Evolutionary conservation across 176 grass and related monocot genomes (phyloP).

Genomic region (Oryza rufipogon): DNA sequence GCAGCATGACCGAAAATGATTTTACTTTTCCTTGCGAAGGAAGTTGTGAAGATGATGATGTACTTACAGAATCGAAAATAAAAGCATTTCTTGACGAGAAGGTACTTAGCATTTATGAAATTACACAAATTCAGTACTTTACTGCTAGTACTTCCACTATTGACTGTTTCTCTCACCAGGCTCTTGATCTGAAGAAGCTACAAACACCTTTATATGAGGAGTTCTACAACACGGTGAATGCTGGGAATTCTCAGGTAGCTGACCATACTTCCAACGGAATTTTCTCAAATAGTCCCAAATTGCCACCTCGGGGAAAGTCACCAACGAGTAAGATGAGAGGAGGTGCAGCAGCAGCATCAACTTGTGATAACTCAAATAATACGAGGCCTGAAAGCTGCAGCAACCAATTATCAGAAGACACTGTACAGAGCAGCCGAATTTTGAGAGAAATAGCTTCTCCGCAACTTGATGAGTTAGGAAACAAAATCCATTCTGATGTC

Average conservation of each 20-base stretch:
- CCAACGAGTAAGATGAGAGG: constrained; percentile 64
- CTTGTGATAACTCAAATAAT: constrained; percentile 57
- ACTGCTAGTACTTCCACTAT: constrained; percentile 29
- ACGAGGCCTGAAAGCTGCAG: constrained; percentile 63
- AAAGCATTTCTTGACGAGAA: constrained; percentile 96
- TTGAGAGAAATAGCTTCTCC: constrained; percentile 88
- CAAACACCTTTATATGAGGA: constrained; percentile 97
- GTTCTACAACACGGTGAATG: constrained; percentile 85
- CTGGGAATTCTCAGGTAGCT: constrained; percentile 53
- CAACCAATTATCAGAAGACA: constrained; percentile 58
- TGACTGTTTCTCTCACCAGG: constrained; percentile 50
- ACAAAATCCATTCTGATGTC: constrained; percentile 52
- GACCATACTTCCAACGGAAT: constrained; percentile 68
- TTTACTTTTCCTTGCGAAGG: constrained; percentile 70
- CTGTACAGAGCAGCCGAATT: constrained; percentile 56
- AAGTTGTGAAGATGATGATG: constrained; percentile 81
- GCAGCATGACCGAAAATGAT: constrained; percentile 51
- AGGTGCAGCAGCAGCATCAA: constrained; percentile 39
- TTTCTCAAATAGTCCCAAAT: constrained; percentile 56
- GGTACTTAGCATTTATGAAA: constrained; percentile 53
- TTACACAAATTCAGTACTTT: constrained; percentile 19
- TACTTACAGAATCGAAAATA: constrained; percentile 90
- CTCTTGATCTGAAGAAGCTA: constrained; percentile 97
- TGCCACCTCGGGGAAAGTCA: constrained; percentile 70
- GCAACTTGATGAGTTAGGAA: constrained; percentile 59